These are phyloP conservation scores for Yamadazyma buinensis DNA, from an alignment of 1,139 yeast genomes.

Conservation along the genomic window DNA sequence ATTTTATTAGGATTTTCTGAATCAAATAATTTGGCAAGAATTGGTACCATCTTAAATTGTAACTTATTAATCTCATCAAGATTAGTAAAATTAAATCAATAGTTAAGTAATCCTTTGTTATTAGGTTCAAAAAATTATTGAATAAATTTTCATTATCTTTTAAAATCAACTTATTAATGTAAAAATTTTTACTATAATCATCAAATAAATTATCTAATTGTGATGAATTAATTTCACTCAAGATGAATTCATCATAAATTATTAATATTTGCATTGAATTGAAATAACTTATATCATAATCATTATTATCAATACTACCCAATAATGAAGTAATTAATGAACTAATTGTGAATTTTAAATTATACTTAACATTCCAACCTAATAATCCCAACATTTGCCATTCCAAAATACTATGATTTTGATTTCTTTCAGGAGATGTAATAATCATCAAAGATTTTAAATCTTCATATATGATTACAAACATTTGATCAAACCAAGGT, in stretches of 20 bases:
- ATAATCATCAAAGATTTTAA: slow-evolving; percentile 28
- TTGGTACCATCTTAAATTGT: slow-evolving; percentile 44
- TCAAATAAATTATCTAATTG: slow-evolving; percentile 29
- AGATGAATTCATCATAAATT: slow-evolving; percentile 39
- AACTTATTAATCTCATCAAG: slow-evolving; percentile 33
- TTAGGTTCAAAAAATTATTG: slow-evolving; percentile 21
- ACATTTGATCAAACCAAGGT: slow-evolving; percentile 39
- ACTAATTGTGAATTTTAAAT: slow-evolving; percentile 35
- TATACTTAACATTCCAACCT: slow-evolving; percentile 41
- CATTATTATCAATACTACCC: slow-evolving; percentile 26
- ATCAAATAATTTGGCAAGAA: slow-evolving; percentile 32
- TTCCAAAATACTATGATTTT: slow-evolving; percentile 38
- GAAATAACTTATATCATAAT: slow-evolving; percentile 36
- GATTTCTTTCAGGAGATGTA: slow-evolving; percentile 21
- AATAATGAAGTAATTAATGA: slow-evolving; percentile 39
- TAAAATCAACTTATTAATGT: slow-evolving; percentile 34
- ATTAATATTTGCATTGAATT: slow-evolving; percentile 35
- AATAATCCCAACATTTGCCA: slow-evolving; percentile 42
- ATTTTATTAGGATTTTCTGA: slow-evolving; percentile 24
- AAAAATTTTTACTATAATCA: slow-evolving; percentile 25
- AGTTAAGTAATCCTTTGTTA: slow-evolving; percentile 28
- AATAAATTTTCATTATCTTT: slow-evolving; percentile 15
- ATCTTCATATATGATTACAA: slow-evolving; percentile 37
- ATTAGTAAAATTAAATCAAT: slow-evolving; percentile 34
- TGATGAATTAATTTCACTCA: slow-evolving; percentile 31